Percentiles rank a stretch among this genome's conserved stretches.
phyloP scores from a whole-genome alignment of 2,329 filamentous ascomycete genomes.

The Phoma sp. region DNA sequence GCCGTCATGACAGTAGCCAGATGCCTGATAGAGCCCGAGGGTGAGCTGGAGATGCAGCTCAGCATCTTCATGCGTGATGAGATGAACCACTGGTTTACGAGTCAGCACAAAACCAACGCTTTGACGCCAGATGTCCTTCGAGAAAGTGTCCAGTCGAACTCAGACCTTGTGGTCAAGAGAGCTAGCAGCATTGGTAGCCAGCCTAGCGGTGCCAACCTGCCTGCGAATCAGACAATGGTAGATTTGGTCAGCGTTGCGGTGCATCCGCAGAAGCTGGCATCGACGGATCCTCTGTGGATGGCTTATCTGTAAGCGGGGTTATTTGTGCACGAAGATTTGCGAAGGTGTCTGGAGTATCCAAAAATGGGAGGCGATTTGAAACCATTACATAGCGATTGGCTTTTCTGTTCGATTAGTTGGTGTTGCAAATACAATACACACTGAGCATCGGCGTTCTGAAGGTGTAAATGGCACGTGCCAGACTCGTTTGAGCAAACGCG shows the following conservation, averaged over 20 bases:
- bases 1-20: conserved; percentile 95
- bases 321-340: not conserved
- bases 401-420: not conserved
- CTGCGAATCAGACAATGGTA: conserved; percentile 95
- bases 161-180: conserved; percentile 88
- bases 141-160: conserved; percentile 83
- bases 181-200: conserved; percentile 82
- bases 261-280: conserved; percentile 85
- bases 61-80: conserved; percentile 96
- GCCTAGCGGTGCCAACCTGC: conserved; percentile 75
- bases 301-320: conserved; percentile 72
- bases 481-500: not conserved
- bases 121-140: conserved; percentile 70
- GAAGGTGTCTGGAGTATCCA: not conserved
- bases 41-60: conserved; percentile 91
- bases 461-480: not conserved
- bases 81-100: conserved; percentile 96
- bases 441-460: not conserved
- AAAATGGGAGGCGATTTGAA: not conserved
- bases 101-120: conserved; percentile 66
- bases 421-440: not conserved
- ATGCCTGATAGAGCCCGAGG: conserved; percentile 81
- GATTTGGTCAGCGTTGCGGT: conserved; percentile 92
- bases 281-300: conserved; percentile 97
- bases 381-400: not conserved